Base-by-base conservation (phyloP, 805 yeast species). In the Saccharomyces paradoxus region DNA sequence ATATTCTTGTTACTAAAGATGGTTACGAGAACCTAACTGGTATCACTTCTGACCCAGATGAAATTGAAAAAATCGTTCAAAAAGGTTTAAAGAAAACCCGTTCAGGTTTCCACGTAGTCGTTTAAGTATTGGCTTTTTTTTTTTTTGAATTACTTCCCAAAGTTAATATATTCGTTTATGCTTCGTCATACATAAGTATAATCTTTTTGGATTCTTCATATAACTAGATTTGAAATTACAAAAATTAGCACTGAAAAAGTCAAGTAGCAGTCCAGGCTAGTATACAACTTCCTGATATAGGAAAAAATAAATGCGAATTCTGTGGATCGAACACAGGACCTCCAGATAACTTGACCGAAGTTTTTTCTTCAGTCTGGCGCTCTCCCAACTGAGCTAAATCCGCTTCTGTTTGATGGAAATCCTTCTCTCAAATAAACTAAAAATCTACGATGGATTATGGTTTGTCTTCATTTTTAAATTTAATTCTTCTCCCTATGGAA, bases 301-400 rank as follows among this genome's bases (percentile, higher is more conserved):
- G 9, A 17, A 59, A 64, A 64, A 62, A 62, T 47, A 57, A 58
- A 62, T 80, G 84, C 84, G 82, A 78, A 71, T 78, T 80, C 81
- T 82, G 88, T 81, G 89, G 88, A 82, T 84, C 85, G 89, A 84
- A 84, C 88, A 81, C 88, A 82, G 85, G 87, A 83, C 89, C 89
- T 84, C 80, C 87, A 83, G 74, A 71, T 67, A 41, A 49, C 60
- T 51, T 50, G 62, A 61, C 66, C 61, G 62, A 62, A 62, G 66
- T 62, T 56, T 57, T 54, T 51, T 61, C 73, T 71, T 71, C 74
- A 70, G 74, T 71, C 74, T 71, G 73, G 71, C 74, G 74, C 75
- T 71, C 74, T 71, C 74, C 74, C 74, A 66, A 68, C 74, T 71
- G 74, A 71, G 75, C 75, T 71, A 71, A 71, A 71, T 64, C 74